Evolutionary conservation across 768 basidiomycete species (phyloP).

Genomic region (Pleurotus platypus): DNA sequence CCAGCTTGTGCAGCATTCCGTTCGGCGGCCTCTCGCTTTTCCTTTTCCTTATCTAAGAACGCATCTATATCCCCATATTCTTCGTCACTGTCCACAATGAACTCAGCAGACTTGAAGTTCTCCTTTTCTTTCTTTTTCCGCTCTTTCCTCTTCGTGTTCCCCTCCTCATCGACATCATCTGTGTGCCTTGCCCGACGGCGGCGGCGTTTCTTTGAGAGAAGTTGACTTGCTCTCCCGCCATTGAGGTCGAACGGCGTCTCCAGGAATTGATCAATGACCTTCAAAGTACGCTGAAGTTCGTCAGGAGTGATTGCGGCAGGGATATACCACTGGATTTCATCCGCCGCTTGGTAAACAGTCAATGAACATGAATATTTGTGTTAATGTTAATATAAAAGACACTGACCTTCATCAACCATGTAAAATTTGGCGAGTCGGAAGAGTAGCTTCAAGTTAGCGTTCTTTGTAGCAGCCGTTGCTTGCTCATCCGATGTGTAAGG

Average conservation of each 20-base stretch:
- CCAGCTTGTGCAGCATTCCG: conserved; percentile 42
- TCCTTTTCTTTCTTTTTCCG: conserved; percentile 57
- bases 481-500: conserved; percentile 73
- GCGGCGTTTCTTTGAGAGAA: conserved; percentile 63
- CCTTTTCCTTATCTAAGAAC: conserved; percentile 77
- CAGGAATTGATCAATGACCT: conserved; percentile 83
- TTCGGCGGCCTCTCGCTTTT: conserved; percentile 50
- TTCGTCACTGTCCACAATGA: conserved; percentile 89
- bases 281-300: conserved; percentile 64
- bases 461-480: conserved; percentile 72
- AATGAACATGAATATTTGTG: conserved; percentile 1
- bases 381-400: background rate
- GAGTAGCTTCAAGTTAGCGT: conserved; percentile 78
- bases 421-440: conserved; percentile 77
- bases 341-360: conserved; percentile 42
- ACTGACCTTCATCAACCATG: conserved; percentile 62
- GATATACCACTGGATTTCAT: conserved; percentile 83
- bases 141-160: conserved; percentile 57
- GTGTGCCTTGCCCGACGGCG: conserved; percentile 50
- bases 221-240: conserved; percentile 69
- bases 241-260: conserved; percentile 75
- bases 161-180: conserved; percentile 36
- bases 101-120: conserved; percentile 82
- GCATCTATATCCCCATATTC: conserved; percentile 78
- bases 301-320: conserved; percentile 67